These are phyloP conservation scores for Aspergillus puulaauensis DNA, from an alignment of 2,329 filamentous ascomycete genomes.

Conservation along the genomic window DNA sequence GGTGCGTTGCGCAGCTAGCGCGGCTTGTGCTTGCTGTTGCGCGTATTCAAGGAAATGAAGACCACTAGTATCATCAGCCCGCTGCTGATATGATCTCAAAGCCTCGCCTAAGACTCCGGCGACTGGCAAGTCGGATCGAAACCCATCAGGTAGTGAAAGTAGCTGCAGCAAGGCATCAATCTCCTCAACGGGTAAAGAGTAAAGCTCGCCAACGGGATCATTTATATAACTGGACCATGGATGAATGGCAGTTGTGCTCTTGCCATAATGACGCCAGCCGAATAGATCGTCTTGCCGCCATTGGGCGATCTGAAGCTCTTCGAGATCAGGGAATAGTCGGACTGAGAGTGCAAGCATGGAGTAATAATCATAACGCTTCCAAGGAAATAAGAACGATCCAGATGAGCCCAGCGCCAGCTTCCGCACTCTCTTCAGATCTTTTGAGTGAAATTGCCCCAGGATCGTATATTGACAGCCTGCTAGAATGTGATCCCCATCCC, in stretches of 20 bases:
- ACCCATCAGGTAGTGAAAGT: background rate
- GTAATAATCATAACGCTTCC: background rate
- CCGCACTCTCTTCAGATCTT: background rate
- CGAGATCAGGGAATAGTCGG: background rate
- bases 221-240: background rate
- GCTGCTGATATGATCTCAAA: background rate
- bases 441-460: background rate
- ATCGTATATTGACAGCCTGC: background rate
- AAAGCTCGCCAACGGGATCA: background rate
- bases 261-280: background rate
- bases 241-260: background rate
- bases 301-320: slow-evolving; percentile 1
- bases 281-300: background rate
- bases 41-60: background rate
- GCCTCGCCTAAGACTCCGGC: background rate
- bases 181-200: background rate
- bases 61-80: background rate
- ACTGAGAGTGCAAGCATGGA: background rate
- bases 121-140: background rate
- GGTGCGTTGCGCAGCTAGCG: background rate
- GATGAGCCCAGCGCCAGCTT: background rate
- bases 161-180: background rate
- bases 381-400: background rate
- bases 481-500: background rate
- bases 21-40: background rate